Base-by-base conservation (phyloP, 139 green algal species). In the Microglena sp. region DNA sequence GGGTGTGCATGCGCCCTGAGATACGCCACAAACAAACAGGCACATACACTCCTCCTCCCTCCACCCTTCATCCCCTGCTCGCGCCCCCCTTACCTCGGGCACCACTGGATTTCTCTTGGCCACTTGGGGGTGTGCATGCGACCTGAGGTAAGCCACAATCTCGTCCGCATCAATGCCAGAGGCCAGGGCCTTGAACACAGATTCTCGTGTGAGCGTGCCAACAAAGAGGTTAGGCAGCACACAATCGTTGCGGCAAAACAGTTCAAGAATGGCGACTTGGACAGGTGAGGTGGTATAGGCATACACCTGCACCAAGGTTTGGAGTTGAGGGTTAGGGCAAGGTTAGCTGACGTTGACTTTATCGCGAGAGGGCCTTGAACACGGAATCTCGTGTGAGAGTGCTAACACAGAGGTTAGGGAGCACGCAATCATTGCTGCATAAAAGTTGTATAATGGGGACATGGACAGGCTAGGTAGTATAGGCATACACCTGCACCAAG, bases 221-320 rank as follows among this genome's bases (percentile, higher is more conserved):
- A 96, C 87, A 76, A 89, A 91, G 60, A 95, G 75, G 76, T 95
- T 95, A 61, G 90, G 90, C 67, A 95, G 86, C 31, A 87, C 44
- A 33, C 74, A 86, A 60, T 96, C 90, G n/a, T 71, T 79, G 32
- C 74, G 73, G 35, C 80, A 71, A 61, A 96, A 89, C 35, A 88
- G 70, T 46, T 77, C 54, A 55, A 96, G 69, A 18, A 94, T 72
- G 4, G 84, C 74, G 1, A 72, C 61, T 66, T 87, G 77, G 7
- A 93, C n/a, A 50, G 72, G 34, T 1, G 80, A 92, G 24, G 67
- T 73, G 1, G 86, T 93, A 76, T 95, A 93, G 0, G 87, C 89
- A 62, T 95, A 94, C 66, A 96, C 80, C 86, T 92, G 83, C 5
- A 35, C 22, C 1, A 2, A 6, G 35, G n/a, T 11, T 15, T n/a